These are phyloP conservation scores for Rhizophagus clarus DNA, from an alignment of 192 early-diverging fungal species.

Conservation along the genomic window DNA sequence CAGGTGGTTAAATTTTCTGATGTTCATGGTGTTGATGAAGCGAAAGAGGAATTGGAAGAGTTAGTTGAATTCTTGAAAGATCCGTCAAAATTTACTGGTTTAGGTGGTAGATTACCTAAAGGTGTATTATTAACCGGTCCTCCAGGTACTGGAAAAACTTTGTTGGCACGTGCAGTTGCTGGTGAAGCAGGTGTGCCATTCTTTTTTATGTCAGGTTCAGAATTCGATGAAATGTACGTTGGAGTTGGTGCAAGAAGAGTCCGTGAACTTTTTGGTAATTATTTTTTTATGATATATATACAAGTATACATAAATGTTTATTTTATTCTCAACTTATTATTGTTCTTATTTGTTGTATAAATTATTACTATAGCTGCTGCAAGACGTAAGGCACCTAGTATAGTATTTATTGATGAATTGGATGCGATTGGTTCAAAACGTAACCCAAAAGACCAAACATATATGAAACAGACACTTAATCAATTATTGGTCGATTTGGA, in stretches of 20 bases:
- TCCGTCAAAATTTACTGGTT: conserved; percentile 85
- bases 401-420: conserved; percentile 99
- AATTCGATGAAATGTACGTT: conserved; percentile 99
- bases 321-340: not conserved
- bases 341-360: not conserved
- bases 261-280: conserved; percentile 77
- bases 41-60: conserved; percentile 96
- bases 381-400: conserved; percentile 75
- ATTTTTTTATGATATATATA: not conserved
- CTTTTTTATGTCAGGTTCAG: conserved; percentile 97
- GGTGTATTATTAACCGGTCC: conserved; percentile 88
- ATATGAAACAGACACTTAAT: conserved; percentile 98
- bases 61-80: conserved; percentile 94
- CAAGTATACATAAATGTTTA: not conserved
- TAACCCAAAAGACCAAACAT: conserved; percentile 89
- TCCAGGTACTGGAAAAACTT: conserved; percentile 97
- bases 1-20: conserved; percentile 85
- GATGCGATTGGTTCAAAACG: conserved; percentile 97
- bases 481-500: conserved; percentile 99
- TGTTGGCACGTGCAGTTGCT: conserved; percentile 94
- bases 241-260: conserved; percentile 91
- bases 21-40: conserved; percentile 97
- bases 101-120: conserved; percentile 96
- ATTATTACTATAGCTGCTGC: conserved; percentile 60
- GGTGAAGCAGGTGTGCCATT: conserved; percentile 98